Evolutionary conservation across 129 eudicot species (phyloP).

Genomic region (Cynara cardunculus): DNA sequence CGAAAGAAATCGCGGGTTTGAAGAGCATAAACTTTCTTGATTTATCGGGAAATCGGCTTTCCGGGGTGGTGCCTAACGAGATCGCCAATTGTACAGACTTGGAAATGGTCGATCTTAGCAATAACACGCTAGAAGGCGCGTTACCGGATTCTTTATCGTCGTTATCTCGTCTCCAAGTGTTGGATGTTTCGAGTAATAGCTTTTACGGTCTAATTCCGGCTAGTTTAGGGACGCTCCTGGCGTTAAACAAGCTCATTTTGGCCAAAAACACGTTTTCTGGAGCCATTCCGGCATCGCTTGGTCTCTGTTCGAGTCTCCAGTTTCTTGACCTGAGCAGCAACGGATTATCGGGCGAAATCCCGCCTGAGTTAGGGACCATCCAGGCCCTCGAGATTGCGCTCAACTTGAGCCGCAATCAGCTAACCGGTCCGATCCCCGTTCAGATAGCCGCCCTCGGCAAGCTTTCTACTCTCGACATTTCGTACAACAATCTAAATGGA

Average conservation of each 20-base stretch:
- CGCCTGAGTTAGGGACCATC: conserved; percentile 46
- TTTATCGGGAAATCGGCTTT: conserved; percentile 51
- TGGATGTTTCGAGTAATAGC: conserved; percentile 53
- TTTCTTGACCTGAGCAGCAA: conserved; percentile 70
- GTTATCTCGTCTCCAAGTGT: conserved; percentile 51
- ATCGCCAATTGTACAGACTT: conserved; percentile 46
- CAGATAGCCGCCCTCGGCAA: conserved; percentile 55
- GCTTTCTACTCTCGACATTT: conserved; percentile 66
- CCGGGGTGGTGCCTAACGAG: conserved; percentile 60
- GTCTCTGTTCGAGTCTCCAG: conserved; percentile 60
- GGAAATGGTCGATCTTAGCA: conserved; percentile 67
- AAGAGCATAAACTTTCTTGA: conserved; percentile 62
- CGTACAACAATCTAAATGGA: conserved; percentile 63
- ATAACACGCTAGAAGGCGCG: conserved; percentile 47
- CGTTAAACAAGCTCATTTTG: conserved; percentile 54
- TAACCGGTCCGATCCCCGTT: conserved; percentile 55
- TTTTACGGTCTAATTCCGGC: conserved; percentile 56
- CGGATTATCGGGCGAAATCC: conserved; percentile 38
- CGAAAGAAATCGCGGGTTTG: conserved; percentile 52
- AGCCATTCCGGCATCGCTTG: conserved; percentile 49
- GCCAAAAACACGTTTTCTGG: conserved; percentile 54
- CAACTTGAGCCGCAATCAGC: conserved; percentile 55
- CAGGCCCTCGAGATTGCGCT: conserved; percentile 60
- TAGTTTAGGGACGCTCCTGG: conserved; percentile 57
- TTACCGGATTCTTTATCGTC: conserved; percentile 53